Evolutionary conservation across 2,329 filamentous ascomycete genomes (phyloP).

Genomic region (Pseudogymnoascus verrucosus): DNA sequence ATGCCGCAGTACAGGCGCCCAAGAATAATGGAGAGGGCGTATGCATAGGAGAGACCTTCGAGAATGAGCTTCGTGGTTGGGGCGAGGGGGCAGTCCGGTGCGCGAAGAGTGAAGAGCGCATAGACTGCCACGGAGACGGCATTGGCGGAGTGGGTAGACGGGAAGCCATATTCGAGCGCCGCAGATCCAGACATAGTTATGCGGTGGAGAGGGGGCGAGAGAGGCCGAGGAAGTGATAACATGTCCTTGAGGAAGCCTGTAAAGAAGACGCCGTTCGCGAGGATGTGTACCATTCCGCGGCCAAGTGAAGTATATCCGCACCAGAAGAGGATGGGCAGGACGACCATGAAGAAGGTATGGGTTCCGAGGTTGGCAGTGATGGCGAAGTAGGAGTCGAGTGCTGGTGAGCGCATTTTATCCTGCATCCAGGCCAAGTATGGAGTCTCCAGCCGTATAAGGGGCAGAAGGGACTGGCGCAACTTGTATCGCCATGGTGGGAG

Average conservation of each 20-base stretch:
- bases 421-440: conserved; percentile 87
- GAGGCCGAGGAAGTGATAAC: conserved; percentile 80
- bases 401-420: conserved; percentile 67
- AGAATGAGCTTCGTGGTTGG: conserved; percentile 52
- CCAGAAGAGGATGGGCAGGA: conserved; percentile 93
- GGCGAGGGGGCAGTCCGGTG: conserved; percentile 53
- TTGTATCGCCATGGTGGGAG: conserved; percentile 85
- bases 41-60: conserved; percentile 69
- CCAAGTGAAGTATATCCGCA: conserved; percentile 80
- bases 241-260: conserved; percentile 94
- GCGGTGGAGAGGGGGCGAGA: conserved; percentile 84
- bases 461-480: conserved; percentile 72
- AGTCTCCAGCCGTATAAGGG: conserved; percentile 88
- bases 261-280: conserved; percentile 73
- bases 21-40: conserved; percentile 80
- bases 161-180: conserved; percentile 93
- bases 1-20: conserved; percentile 95
- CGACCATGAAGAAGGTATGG: conserved; percentile 98
- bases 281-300: conserved; percentile 60
- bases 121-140: conserved; percentile 91
- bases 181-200: conserved; percentile 98
- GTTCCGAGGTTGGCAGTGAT: conserved; percentile 94
- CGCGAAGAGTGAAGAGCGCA: conserved; percentile 61
- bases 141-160: conserved; percentile 94
- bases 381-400: conserved; percentile 93